phyloP scores from a whole-genome alignment of 139 green algal genomes.

The Astrephomene gubernaculifera region DNA sequence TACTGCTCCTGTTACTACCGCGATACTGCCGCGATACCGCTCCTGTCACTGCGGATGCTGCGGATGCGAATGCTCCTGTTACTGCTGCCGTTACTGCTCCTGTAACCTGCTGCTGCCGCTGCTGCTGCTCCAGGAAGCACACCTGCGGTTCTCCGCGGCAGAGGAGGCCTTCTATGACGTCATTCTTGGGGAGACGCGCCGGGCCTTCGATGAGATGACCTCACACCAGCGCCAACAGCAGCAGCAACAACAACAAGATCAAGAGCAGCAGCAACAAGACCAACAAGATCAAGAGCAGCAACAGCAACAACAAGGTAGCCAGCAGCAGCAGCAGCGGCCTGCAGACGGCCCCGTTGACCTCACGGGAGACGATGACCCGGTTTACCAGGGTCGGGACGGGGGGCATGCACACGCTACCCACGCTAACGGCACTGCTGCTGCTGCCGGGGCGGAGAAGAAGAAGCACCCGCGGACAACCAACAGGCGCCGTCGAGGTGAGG shows the following conservation, averaged over 20 bases:
- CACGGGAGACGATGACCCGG: background rate
- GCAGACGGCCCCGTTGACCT: constrained; percentile 12
- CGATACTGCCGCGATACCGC: too few relatives aligned
- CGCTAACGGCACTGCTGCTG: background rate
- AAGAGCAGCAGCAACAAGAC: background rate
- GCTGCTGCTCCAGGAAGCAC: constrained; percentile 36
- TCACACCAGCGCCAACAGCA: background rate
- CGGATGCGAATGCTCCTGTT: too few relatives aligned
- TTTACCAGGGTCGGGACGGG: background rate
- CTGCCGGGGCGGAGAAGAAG: background rate
- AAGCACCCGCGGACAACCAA: background rate
- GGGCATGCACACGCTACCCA: background rate
- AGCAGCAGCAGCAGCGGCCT: background rate
- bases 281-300: background rate
- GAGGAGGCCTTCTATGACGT: constrained; percentile 70
- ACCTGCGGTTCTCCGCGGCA: constrained; percentile 60
- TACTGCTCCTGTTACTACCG: too few relatives aligned
- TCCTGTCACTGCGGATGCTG: too few relatives aligned
- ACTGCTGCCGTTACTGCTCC: background rate
- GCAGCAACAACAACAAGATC: too few relatives aligned
- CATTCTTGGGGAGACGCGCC: constrained; percentile 25
- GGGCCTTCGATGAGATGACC: background rate
- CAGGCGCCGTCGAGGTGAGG: background rate
- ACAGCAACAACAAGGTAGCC: background rate
- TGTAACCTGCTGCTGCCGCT: background rate